Conservation (phyloP, 208 protist species). For the Acanthamoeba triangularis region DNA sequence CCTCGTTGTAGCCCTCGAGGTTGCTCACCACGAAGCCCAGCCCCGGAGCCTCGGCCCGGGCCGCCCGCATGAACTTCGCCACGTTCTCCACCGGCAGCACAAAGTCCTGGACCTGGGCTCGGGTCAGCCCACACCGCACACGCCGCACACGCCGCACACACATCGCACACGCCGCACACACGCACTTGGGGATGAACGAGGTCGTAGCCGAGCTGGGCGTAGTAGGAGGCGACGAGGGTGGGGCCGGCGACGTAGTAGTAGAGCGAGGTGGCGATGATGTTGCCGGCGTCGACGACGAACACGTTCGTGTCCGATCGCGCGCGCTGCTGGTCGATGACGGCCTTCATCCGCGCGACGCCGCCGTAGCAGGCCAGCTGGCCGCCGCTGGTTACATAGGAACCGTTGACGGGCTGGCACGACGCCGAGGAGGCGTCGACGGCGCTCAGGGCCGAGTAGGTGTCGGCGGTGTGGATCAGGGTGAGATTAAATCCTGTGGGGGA, state of each 20-base stretch:
- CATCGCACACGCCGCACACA: no score
- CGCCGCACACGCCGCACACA: no score
- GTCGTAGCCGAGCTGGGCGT: slow-evolving; percentile 46
- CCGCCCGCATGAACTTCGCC: background rate
- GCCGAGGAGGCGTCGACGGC: background rate
- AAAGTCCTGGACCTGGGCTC: slow-evolving; percentile 31
- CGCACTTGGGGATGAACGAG: background rate
- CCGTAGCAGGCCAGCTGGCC: slow-evolving; percentile 28
- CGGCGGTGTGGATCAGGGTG: slow-evolving; percentile 37
- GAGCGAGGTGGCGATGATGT: slow-evolving; percentile 31
- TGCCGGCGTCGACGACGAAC: slow-evolving; percentile 61
- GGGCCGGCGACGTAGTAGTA: slow-evolving; percentile 35
- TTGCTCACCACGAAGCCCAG: slow-evolving; percentile 18
- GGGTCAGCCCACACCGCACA: background rate
- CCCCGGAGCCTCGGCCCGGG: background rate
- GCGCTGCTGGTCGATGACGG: slow-evolving; percentile 3
- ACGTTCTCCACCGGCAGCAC: background rate
- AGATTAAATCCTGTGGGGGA: background rate
- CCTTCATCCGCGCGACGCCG: slow-evolving; percentile 11
- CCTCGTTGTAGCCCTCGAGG: slow-evolving; percentile 23
- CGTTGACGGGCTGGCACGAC: slow-evolving; percentile 14
- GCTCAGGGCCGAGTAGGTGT: slow-evolving; percentile 46
- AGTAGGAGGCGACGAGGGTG: slow-evolving; percentile 17
- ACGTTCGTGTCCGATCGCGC: background rate
- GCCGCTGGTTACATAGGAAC: background rate